Evolutionary conservation across 192 early-diverging fungal species (phyloP).

Genomic region (Backusella tuberculispora): DNA sequence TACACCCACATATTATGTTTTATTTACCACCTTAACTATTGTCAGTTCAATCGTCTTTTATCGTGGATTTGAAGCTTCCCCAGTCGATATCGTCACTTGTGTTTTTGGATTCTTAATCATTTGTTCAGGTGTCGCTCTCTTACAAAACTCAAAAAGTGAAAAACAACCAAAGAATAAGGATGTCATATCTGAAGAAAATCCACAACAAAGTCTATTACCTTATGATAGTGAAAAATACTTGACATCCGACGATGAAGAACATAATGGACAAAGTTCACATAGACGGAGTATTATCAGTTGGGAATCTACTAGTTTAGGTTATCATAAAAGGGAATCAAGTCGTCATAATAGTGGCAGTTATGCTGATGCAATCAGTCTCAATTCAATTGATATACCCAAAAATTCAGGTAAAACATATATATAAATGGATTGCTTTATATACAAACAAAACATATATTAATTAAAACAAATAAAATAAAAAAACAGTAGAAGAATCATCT

Average conservation of each 20-base stretch:
- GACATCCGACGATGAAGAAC: conserved; percentile 23
- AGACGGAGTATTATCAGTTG: neutral
- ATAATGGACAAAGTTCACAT: conserved; percentile 1
- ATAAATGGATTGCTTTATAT: neutral
- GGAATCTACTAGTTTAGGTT: neutral
- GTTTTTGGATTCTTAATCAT: conserved; percentile 87
- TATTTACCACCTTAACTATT: conserved; percentile 94
- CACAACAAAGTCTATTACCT: conserved; percentile 12
- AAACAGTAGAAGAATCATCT: neutral
- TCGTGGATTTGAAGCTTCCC: conserved; percentile 77
- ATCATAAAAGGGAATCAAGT: neutral
- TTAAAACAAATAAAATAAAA: neutral
- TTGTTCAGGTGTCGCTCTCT: conserved; percentile 87
- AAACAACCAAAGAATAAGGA: neutral
- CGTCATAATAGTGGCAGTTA: neutral
- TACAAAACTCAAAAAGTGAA: conserved; percentile 50
- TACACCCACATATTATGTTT: conserved; percentile 92
- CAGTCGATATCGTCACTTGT: conserved; percentile 76
- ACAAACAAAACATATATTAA: neutral
- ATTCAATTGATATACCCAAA: conserved; percentile 13
- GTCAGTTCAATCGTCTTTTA: conserved; percentile 87
- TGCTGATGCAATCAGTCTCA: conserved; percentile 8
- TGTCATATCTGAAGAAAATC: neutral
- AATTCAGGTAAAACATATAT: neutral
- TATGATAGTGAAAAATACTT: conserved; percentile 25